These are phyloP conservation scores for Penicillium crustosum DNA, from an alignment of 2,329 filamentous ascomycete genomes.

Conservation along the genomic window DNA sequence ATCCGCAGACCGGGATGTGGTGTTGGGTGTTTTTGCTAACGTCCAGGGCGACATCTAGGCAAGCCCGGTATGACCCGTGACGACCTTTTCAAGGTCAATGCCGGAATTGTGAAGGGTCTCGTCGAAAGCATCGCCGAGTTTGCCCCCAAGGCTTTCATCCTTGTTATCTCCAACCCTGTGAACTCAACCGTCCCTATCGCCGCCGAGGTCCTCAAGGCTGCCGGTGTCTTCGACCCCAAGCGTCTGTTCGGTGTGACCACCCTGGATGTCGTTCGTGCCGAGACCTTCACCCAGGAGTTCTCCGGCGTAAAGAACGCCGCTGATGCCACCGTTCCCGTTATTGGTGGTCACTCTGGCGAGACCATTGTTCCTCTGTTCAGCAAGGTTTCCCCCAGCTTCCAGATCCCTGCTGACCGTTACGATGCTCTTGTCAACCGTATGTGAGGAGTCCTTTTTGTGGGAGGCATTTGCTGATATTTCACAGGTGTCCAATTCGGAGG, in stretches of 20 bases:
- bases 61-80: conserved; percentile 99
- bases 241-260: conserved; percentile 98
- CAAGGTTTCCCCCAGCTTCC: conserved; percentile 75
- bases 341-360: conserved; percentile 96
- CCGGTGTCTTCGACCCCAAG: conserved; percentile 90
- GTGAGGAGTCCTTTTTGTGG: conserved; percentile 27
- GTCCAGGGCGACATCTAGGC: conserved; percentile 54
- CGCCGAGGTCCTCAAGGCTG: conserved; percentile 92
- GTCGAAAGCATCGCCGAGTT: conserved; percentile 84
- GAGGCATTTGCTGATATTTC: conserved; percentile 9
- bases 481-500: conserved; percentile 88
- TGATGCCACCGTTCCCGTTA: conserved; percentile 82
- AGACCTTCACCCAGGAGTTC: conserved; percentile 91
- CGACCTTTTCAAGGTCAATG: conserved; percentile 99
- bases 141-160: conserved; percentile 87
- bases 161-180: conserved; percentile 99
- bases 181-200: conserved; percentile 98
- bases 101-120: conserved; percentile 92
- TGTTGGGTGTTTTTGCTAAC: conserved; percentile 9
- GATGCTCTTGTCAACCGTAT: conserved; percentile 82
- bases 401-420: conserved; percentile 85
- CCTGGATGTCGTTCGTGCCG: conserved; percentile 94
- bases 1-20: neutral
- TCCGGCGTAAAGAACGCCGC: conserved; percentile 78
- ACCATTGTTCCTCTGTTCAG: conserved; percentile 98